Percentiles rank a stretch among this genome's conserved stretches.
Evolutionary conservation across 495 filamentous ascomycete genomes (phyloP).

Genomic region (Penicillium soppii): DNA sequence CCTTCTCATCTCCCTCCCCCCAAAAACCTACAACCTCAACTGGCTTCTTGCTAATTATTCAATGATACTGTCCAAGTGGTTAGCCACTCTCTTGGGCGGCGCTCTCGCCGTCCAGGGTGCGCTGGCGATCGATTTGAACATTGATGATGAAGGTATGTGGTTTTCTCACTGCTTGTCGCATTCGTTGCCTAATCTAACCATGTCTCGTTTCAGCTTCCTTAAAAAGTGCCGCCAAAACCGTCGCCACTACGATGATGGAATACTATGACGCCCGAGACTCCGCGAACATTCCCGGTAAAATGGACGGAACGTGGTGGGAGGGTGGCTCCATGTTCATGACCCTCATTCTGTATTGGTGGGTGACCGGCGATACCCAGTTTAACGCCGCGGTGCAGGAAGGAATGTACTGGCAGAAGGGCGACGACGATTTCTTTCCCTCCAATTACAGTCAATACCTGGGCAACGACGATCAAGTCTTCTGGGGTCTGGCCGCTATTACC

Average conservation of each 20-base stretch:
- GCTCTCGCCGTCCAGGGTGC: conserved; percentile 25
- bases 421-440: conserved; percentile 63
- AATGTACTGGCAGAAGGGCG: conserved; percentile 68
- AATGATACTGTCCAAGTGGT: conserved; percentile 28
- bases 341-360: conserved; percentile 76
- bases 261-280: conserved; percentile 64
- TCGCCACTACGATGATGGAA: conserved; percentile 63
- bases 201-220: conserved; percentile 52
- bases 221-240: conserved; percentile 56
- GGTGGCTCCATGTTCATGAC: conserved; percentile 72
- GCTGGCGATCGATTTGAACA: conserved; percentile 31
- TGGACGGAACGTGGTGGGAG: conserved; percentile 73
- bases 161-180: not conserved
- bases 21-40: too few relatives aligned
- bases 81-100: conserved; percentile 26
- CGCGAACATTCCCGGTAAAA: conserved; percentile 63
- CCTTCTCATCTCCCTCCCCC: not conserved
- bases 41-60: conserved; percentile 8
- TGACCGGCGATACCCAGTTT: conserved; percentile 69
- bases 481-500: conserved; percentile 71
- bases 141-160: conserved; percentile 33
- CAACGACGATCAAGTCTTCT: conserved; percentile 81
- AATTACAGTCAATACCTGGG: conserved; percentile 53
- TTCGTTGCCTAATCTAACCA: not conserved
- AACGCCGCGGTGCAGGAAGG: conserved; percentile 60